Conservation (phyloP, 495 filamentous ascomycete genomes). For the Penicillium roqueforti region DNA sequence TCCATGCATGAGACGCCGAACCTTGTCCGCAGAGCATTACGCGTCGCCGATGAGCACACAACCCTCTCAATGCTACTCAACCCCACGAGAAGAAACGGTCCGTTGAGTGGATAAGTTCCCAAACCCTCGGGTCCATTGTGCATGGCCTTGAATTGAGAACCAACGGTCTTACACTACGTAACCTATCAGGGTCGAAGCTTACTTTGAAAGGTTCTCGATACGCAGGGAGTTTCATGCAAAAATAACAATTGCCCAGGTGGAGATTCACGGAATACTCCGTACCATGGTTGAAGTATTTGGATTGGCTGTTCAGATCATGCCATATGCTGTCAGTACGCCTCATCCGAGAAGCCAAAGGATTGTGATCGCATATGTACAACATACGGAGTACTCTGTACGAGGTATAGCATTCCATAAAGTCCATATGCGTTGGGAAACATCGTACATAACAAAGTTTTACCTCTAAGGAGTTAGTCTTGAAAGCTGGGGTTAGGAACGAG, state of each 20-base stretch:
- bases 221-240: neutral
- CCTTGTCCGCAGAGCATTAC: neutral
- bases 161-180: slow-evolving; percentile 3
- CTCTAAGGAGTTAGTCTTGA: neutral
- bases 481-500: neutral
- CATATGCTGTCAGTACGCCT: neutral
- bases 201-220: neutral
- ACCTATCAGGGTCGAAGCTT: neutral
- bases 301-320: slow-evolving; percentile 3
- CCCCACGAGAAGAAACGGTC: neutral
- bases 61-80: neutral
- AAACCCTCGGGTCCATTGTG: neutral
- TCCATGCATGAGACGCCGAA: neutral
- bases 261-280: neutral
- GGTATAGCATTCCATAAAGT: neutral
- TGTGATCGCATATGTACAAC: neutral
- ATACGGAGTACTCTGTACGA: neutral
- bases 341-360: neutral
- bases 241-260: neutral
- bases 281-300: neutral
- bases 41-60: neutral
- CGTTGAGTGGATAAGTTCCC: slow-evolving; percentile 1
- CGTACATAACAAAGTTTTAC: neutral
- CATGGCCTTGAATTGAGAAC: neutral
- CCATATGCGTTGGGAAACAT: neutral